These are phyloP conservation scores for Mycocalia duriaeana DNA, from an alignment of 1,284 basidiomycete species.

Conservation along the genomic window DNA sequence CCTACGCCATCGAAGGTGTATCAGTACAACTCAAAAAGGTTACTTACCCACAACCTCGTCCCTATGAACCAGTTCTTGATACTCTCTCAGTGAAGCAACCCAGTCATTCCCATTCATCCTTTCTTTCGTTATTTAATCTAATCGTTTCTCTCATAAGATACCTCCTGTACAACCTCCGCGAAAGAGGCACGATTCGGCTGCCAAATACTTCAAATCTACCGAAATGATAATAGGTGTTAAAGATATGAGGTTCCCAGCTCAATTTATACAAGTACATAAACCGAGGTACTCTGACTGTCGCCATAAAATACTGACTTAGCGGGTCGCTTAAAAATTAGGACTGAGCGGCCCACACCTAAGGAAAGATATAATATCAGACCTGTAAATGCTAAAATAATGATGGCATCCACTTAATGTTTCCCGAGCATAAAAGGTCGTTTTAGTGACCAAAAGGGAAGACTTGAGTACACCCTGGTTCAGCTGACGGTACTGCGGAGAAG, in stretches of 20 bases:
- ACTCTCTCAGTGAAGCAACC: not conserved
- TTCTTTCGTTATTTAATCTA: slow-evolving; percentile 96
- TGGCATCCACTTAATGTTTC: too few species aligned
- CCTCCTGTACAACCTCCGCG: slow-evolving; percentile 92
- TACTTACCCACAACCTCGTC: not conserved
- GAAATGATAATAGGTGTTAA: slow-evolving; percentile 93
- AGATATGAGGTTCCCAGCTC: slow-evolving; percentile 91
- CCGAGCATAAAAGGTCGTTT: not conserved
- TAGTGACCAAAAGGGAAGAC: not conserved
- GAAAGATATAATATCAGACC: too few species aligned
- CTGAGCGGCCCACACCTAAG: too few species aligned
- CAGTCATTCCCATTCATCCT: slow-evolving; percentile 85
- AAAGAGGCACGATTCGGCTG: slow-evolving; percentile 88
- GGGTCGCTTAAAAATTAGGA: too few species aligned
- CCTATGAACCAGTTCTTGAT: not conserved
- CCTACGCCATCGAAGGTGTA: slow-evolving; percentile 94
- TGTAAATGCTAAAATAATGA: too few species aligned
- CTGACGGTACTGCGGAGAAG: not conserved
- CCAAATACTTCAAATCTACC: slow-evolving; percentile 92
- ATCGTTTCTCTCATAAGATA: slow-evolving; percentile 75
- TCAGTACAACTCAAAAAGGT: slow-evolving; percentile 74
- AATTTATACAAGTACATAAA: too few species aligned
- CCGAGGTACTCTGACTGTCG: too few species aligned
- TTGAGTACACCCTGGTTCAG: not conserved
- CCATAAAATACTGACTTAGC: too few species aligned